These are phyloP conservation scores for Mycosphaerelloides madeirae DNA, from an alignment of 2,329 filamentous ascomycete genomes.

Conservation along the genomic window DNA sequence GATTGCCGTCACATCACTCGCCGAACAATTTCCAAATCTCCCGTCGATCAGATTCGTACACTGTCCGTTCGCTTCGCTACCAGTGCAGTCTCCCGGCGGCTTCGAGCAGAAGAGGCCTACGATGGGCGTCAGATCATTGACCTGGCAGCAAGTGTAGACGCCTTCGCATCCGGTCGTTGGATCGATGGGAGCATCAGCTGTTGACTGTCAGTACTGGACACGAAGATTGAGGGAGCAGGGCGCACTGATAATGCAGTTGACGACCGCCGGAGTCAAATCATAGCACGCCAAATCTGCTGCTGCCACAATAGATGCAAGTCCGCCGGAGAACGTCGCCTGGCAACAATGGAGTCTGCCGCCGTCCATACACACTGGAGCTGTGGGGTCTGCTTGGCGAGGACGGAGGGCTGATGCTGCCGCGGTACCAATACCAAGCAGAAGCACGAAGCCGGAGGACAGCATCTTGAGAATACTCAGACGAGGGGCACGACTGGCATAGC, in stretches of 20 bases:
- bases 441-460: too few species aligned
- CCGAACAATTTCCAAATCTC: not conserved
- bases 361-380: slow-evolving; percentile 13
- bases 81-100: slow-evolving; percentile 15
- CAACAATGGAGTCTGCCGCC: slow-evolving; percentile 20
- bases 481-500: too few species aligned
- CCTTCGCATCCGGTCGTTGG: slow-evolving; percentile 10
- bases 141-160: slow-evolving; percentile 16
- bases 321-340: slow-evolving; percentile 7
- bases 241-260: slow-evolving; percentile 19
- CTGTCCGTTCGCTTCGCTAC: slow-evolving; percentile 5
- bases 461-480: too few species aligned
- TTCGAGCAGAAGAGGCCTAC: slow-evolving; percentile 17
- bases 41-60: slow-evolving; percentile 4
- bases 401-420: too few species aligned
- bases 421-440: too few species aligned
- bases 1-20: not conserved
- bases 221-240: too few species aligned
- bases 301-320: slow-evolving; percentile 7
- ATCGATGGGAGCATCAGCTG: slow-evolving; percentile 8
- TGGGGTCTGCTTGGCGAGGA: too few species aligned
- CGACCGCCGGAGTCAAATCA: slow-evolving; percentile 16
- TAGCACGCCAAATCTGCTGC: slow-evolving; percentile 15
- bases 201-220: too few species aligned
- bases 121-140: slow-evolving; percentile 14